Evolutionary conservation across 139 green algal species (phyloP), one percentile per base, ranked within the genome.

Genomic region (Mesostigma viride): DNA sequence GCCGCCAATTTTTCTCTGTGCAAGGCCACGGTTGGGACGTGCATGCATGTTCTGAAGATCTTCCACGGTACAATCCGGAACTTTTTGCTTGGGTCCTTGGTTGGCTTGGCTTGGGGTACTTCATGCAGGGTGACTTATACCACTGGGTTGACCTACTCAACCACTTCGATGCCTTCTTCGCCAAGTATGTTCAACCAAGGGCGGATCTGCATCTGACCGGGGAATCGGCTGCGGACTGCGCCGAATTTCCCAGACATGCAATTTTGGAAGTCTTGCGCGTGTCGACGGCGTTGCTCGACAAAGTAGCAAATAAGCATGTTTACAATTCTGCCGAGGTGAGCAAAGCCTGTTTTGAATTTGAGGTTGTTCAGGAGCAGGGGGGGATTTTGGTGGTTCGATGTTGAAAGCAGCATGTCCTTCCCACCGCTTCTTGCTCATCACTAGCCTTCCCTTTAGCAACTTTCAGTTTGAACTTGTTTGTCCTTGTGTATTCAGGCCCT

Each of bases 101-200:
- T n/a, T n/a, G n/a, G n/a, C n/a, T n/a, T n/a, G n/a, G n/a, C n/a
- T n/a, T n/a, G n/a, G n/a, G n/a, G n/a, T n/a, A n/a, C n/a, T n/a
- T n/a, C n/a, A n/a, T n/a, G n/a, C 82, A 96, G 90, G 89, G 90
- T 20, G 90, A 96, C 35, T 81, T 96, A 30, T 75, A 87, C 59
- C 88, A 95, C 53, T 96, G 90, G 90, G 73, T 90, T 1, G 64
- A 85, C 1, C 64, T 95, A 0, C 73, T 96, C 47, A 91, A 96
- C 73, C 74, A 80, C 8, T 89, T 95, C 30, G 90, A 96, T 47
- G 71, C 65, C 2, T 87, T 87, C 27, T 84, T 94, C 30, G 86
- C 94, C 46, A 48, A 81, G 68, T 60, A 83, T 51, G 34, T 91
- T 2, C 76, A 80, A 6, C 32, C 48, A 2, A 66, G 84, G 1